phyloP scores from a whole-genome alignment of 495 filamentous ascomycete species.

The Haplographium delicatum region DNA sequence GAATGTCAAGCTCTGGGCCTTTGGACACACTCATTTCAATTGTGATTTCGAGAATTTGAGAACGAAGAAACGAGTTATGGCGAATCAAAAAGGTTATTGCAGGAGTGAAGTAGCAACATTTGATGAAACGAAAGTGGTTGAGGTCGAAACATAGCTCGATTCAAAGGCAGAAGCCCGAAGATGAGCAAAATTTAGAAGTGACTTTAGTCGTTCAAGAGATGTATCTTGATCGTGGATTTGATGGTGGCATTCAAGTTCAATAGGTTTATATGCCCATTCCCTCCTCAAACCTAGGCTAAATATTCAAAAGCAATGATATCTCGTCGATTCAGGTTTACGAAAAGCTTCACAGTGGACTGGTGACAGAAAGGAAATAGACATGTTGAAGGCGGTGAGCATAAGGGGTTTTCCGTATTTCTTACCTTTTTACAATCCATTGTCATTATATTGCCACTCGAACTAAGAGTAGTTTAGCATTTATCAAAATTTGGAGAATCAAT shows the following conservation, averaged over 20 bases:
- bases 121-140: constrained; percentile 11
- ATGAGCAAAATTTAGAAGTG: constrained; percentile 3
- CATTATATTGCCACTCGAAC: too few species aligned
- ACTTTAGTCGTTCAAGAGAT: constrained; percentile 7
- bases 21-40: constrained; percentile 54
- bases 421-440: too few species aligned
- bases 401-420: too few species aligned
- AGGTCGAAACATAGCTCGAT: constrained; percentile 11
- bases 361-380: too few species aligned
- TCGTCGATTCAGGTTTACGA: constrained; percentile 3
- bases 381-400: too few species aligned
- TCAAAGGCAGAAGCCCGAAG: constrained; percentile 3
- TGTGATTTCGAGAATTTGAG: constrained; percentile 32
- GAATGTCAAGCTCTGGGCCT: constrained; percentile 48
- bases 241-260: constrained; percentile 3
- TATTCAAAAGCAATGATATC: constrained; percentile 4
- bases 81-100: constrained; percentile 34
- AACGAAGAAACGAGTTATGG: constrained; percentile 9
- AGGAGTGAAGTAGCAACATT: constrained; percentile 10
- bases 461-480: too few species aligned
- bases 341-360: too few species aligned
- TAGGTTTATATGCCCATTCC: neutral
- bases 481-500: too few species aligned
- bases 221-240: constrained; percentile 8
- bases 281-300: neutral